phyloP scores from a whole-genome alignment of 345 rosid genomes.

The Salix exigua region DNA sequence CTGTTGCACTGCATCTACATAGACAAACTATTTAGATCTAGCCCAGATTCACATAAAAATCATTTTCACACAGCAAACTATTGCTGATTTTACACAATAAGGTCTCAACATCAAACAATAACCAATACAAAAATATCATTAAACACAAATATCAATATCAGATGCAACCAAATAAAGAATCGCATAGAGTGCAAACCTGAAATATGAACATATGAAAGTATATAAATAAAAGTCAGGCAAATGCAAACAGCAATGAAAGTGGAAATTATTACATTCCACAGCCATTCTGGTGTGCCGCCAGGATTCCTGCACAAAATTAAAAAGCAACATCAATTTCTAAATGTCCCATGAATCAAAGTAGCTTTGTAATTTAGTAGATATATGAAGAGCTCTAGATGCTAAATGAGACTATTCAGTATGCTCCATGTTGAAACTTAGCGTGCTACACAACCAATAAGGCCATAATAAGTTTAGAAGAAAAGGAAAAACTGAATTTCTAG shows the following conservation, averaged over 20 bases:
- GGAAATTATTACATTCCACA: constrained; percentile 54
- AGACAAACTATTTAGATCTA: background rate
- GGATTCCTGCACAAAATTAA: constrained; percentile 58
- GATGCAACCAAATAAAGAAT: constrained; percentile 15
- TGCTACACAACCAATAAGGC: background rate
- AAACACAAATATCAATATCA: background rate
- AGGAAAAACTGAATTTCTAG: background rate
- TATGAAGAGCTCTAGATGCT: no score
- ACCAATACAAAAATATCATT: background rate
- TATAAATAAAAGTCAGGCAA: constrained; percentile 71
- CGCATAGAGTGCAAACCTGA: constrained; percentile 48
- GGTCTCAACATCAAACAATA: background rate
- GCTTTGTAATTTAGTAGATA: background rate
- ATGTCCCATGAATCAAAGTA: background rate
- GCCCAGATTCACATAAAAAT: background rate
- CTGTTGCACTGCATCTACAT: background rate
- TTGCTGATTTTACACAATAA: background rate
- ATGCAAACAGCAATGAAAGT: constrained; percentile 53
- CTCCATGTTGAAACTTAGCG: no score
- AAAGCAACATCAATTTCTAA: constrained; percentile 12
- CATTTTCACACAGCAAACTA: background rate
- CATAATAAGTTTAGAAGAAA: background rate
- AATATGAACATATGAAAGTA: constrained; percentile 83
- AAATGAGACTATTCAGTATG: no score
- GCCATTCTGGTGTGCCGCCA: constrained; percentile 85